phyloP scores from a whole-genome alignment of 139 green algal species.

The Coccomyxa sp. region DNA sequence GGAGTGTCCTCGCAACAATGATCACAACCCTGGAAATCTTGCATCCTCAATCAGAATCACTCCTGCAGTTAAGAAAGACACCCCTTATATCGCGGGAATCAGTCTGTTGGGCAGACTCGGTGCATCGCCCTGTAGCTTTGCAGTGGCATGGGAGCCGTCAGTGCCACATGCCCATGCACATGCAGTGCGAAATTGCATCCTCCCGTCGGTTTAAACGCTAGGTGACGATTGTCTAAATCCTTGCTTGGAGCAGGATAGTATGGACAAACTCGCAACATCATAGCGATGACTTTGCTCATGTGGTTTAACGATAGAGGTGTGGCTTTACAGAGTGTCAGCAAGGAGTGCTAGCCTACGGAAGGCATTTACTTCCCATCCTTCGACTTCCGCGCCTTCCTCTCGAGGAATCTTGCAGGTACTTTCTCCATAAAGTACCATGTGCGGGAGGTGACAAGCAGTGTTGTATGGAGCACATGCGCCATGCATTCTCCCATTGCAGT shows the following conservation, averaged over 20 bases:
- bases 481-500: too few relatives aligned
- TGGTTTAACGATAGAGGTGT: background rate
- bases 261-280: background rate
- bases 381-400: too few relatives aligned
- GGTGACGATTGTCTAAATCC: background rate
- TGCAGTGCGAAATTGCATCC: background rate
- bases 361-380: too few relatives aligned
- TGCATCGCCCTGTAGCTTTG: too few relatives aligned
- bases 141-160: background rate
- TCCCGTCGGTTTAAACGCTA: background rate
- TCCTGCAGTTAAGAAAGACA: background rate
- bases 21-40: background rate
- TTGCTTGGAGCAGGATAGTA: background rate
- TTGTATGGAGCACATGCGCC: too few relatives aligned
- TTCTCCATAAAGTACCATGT: too few relatives aligned
- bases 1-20: background rate
- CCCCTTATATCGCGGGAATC: background rate
- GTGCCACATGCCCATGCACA: background rate
- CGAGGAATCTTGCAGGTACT: too few relatives aligned
- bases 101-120: background rate
- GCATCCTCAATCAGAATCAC: background rate
- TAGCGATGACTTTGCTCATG: background rate
- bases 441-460: too few relatives aligned
- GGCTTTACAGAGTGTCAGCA: background rate
- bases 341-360: too few relatives aligned